Evolutionary conservation across 2,329 filamentous ascomycete species (phyloP), one percentile per base, ranked within the genome.

Genomic region (Fusarium sp.): DNA sequence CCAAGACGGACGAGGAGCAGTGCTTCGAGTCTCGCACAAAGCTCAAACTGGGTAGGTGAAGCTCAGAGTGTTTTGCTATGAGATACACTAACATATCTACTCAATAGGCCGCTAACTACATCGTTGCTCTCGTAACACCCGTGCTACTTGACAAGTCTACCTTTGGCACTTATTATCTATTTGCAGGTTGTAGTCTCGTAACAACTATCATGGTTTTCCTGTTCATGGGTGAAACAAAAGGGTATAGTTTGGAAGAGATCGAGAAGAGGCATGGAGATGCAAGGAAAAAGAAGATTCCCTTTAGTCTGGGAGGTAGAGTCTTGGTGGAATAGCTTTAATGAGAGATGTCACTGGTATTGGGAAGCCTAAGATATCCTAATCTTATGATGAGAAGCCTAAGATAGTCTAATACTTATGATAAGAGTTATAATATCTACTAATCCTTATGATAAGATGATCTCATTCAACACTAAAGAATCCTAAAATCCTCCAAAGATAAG

Each of bases 21-120:
- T 17, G 87, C 87, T 2, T 87, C 85, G 0, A 85, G 83, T 49
- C 76, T 89, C 32, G 87, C 86, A 2, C 85, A 88, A 60, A 84
- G 86, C 6, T 81, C 83, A 18, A 88, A 88, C 50, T 89, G 86
- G 82, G 81, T 83, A 48, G 64, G 78, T 73, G 4, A 32, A 26
- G 0, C 1, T 5, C 3, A 3, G 4, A 8, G 0, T 0, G 2
- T 4, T 1, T 23, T 17, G 4, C 4, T 9, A 7, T 8, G 2
- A 14, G 14, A 20, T 4, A n/a, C 27, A 10, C 23, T 67, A 14
- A 67, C 23, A 23, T 23, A 5, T 12, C 0, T 17, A 0, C 3
- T 2, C 5, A 6, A 37, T 15, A 82, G 82, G 58, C 82, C 26
- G 78, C 81, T 18, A 86, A 86, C 41, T 86, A 83, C 37, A 59